Base-by-base conservation (phyloP, 352 stramenopile species). In the Aphanomyces astaci region DNA sequence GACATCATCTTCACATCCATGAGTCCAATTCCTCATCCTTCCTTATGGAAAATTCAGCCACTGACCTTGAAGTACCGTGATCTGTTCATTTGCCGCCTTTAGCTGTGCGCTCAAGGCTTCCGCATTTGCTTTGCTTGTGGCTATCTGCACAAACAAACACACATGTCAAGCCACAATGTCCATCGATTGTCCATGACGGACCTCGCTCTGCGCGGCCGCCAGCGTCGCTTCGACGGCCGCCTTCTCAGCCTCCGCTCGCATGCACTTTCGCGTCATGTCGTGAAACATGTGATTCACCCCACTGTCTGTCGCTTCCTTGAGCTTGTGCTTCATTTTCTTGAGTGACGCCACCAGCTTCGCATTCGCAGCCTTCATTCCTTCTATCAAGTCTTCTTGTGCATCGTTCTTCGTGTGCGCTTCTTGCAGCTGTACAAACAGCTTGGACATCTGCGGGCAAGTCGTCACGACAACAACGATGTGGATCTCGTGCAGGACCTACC, bases 281-380 rank as follows among this genome's bases (percentile, higher is more conserved):
- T 49, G 32, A 22, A 65, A 10, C 56, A 65, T 65, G 36, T 65
- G 56, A 22, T 65, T 27, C 22, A 53, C 39, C 33, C 33, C 39
- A 39, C 33, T 65, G 19, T 53, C 22, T 19, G 36, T 36, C 5
- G 19, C 36, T 17, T 65, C 36, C 4, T 65, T 39, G 17, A 52
- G 17, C 27, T 65, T 65, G 36, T 25, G 39, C 39, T 65, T 65
- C 22, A 65, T 46, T 10, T 32, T 51, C 39, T 65, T 65, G n/a
- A 65, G 36, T 11, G 56, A n/a, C n/a, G 24, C n/a, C 56, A 65
- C 30, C 7, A 65, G 56, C 25, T 65, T 65, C 1, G 22, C 27
- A 24, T 53, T 65, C 22, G 36, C 56, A 3, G 39, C 56, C 36
- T 65, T 65, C 25, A 32, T 32, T 19, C 10, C 10, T 25, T 65